These are phyloP conservation scores for Trypanosoma boissoni DNA, from an alignment of 208 protist genomes.

Conservation along the genomic window DNA sequence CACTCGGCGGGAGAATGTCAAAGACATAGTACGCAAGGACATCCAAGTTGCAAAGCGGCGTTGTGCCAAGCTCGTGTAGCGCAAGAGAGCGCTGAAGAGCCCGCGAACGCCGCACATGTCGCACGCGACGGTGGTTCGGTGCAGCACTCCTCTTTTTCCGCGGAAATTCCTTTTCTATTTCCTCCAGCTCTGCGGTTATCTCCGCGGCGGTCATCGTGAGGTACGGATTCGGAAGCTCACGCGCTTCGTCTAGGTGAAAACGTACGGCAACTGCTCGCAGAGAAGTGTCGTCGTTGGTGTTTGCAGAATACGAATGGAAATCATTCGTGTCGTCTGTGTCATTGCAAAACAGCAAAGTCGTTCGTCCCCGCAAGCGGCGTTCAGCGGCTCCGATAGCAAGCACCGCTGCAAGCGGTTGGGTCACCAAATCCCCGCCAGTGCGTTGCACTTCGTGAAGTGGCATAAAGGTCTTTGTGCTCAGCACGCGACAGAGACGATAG, in stretches of 20 bases:
- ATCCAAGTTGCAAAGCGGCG: slow-evolving; percentile 27
- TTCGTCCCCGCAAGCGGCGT: background rate
- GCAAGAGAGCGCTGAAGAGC: slow-evolving; percentile 25
- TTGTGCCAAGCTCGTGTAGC: slow-evolving; percentile 22
- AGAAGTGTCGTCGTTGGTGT: too few relatives aligned
- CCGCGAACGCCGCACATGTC: slow-evolving; percentile 13
- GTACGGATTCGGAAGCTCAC: slow-evolving; percentile 21
- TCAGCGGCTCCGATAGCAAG: slow-evolving; percentile 22
- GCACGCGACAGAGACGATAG: slow-evolving; percentile 24
- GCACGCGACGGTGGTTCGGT: slow-evolving; percentile 20
- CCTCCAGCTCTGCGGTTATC: slow-evolving; percentile 12
- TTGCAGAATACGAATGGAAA: too few relatives aligned
- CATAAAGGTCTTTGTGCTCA: slow-evolving; percentile 21
- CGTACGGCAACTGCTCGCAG: slow-evolving; percentile 27
- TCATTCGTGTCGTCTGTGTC: slow-evolving; percentile 14
- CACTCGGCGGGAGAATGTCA: slow-evolving; percentile 30
- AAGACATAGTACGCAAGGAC: slow-evolving; percentile 42
- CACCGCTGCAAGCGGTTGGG: slow-evolving; percentile 20
- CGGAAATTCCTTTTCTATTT: background rate
- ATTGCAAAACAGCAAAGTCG: slow-evolving; percentile 23
- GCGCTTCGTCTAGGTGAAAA: slow-evolving; percentile 32
- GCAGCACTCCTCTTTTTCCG: slow-evolving; percentile 7
- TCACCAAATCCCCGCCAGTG: slow-evolving; percentile 19
- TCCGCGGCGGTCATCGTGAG: slow-evolving; percentile 9
- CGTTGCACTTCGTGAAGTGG: slow-evolving; percentile 14